Percentiles rank a stretch among this genome's conserved stretches.
Conservation (phyloP, 768 basidiomycete species). For the Trametes cingulata region DNA sequence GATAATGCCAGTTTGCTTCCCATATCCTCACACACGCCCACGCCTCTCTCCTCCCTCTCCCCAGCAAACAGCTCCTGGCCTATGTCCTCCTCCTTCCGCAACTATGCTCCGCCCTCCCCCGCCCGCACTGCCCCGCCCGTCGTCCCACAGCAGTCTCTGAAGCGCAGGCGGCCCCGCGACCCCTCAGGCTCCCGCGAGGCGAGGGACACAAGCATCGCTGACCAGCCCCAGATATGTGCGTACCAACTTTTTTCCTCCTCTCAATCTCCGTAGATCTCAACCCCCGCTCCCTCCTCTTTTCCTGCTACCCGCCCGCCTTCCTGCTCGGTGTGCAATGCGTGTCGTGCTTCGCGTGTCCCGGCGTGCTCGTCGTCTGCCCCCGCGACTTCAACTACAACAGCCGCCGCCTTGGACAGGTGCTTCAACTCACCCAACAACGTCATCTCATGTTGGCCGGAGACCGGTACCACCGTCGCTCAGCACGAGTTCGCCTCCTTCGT, state of each 20-base stretch:
- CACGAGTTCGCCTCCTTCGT: conserved; percentile 75
- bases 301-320: not conserved
- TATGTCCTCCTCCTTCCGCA: conserved; percentile 21
- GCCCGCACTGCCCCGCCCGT: conserved; percentile 11
- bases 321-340: not conserved
- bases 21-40: conserved; percentile 20
- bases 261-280: not conserved
- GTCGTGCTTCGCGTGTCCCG: not conserved
- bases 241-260: not conserved
- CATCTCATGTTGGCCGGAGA: conserved; percentile 74
- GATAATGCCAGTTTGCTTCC: conserved; percentile 35
- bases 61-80: conserved; percentile 27
- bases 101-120: conserved; percentile 12
- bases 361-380: not conserved
- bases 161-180: conserved; percentile 14
- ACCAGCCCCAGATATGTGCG: conserved; percentile 25
- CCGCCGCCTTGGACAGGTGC: conserved; percentile 48
- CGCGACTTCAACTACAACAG: conserved; percentile 24
- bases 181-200: conserved; percentile 24
- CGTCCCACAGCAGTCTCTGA: conserved; percentile 4
- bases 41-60: conserved; percentile 23
- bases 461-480: conserved; percentile 61
- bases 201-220: conserved; percentile 20
- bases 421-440: conserved; percentile 65
- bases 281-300: not conserved